Evolutionary conservation across 768 basidiomycete species (phyloP), one percentile per base, ranked within the genome.

Genomic region (Xerocomellus chrysenteron): DNA sequence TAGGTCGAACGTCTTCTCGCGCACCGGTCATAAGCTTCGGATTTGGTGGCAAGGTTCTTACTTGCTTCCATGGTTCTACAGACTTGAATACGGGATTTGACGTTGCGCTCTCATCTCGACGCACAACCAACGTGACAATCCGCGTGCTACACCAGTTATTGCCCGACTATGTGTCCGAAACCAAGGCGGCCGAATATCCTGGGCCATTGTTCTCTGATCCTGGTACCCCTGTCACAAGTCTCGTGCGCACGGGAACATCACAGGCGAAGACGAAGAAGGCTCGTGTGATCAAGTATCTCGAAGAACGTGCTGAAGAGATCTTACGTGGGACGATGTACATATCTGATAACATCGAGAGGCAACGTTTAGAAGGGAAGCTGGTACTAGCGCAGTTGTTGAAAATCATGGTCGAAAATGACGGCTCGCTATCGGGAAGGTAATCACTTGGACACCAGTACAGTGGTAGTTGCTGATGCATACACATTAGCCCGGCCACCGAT

Each of bases 21-120:
- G 83, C 86, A 10, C 95, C 95, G 0, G 78, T 97, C 30, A 76
- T 95, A 52, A 88, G 85, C 58, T 97, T 98, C 64, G 96, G 96
- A 0, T 94, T 95, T 64, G 94, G 94, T n/a, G 95, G 95, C 12
- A 89, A 88, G 65, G 65, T 98, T 55, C 81, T 95, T 10, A 87
- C 92, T 9, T 95, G 91, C 70, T 97, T 96, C 76, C 93, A 92
- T 62, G 82, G 83, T 32, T 79, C 82, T 50, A 75, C 81, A 13
- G 81, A 83, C 16, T 70, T 88, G 67, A 84, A 78, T 68, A 84
- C 87, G 19, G 87, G 89, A 42, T 87, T 92, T 68, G 88, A 92
- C 70, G 84, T 91, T 47, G 86, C 89, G 2, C 75, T 92, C 26
- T 82, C 87, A 13, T 83, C 86, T 16, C 82, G 88, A 32, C 83